Evolutionary conservation across 1,284 basidiomycete genomes (phyloP).

Genomic region (Mycocalia duriaeana): DNA sequence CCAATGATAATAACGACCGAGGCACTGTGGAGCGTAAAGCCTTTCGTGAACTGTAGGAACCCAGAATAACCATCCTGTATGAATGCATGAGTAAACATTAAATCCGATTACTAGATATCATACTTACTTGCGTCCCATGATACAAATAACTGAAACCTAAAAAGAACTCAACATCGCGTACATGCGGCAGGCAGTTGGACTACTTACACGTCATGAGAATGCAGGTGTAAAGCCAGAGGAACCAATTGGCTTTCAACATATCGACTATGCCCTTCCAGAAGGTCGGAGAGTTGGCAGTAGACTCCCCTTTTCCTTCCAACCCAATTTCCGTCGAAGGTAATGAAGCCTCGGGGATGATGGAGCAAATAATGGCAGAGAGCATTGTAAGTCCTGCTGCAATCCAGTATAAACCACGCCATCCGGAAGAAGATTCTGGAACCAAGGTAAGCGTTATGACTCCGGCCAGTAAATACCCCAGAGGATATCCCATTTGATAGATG

Average conservation of each 20-base stretch:
- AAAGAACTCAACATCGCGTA: no score
- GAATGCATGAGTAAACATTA: not conserved
- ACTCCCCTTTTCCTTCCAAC: no score
- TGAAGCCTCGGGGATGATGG: slow-evolving; percentile 75
- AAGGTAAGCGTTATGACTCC: slow-evolving; percentile 77
- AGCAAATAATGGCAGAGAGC: slow-evolving; percentile 70
- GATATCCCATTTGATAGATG: slow-evolving; percentile 81
- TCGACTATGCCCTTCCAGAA: slow-evolving; percentile 69
- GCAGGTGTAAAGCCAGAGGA: slow-evolving; percentile 80
- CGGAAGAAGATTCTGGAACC: slow-evolving; percentile 45
- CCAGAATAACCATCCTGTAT: slow-evolving; percentile 72
- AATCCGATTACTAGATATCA: not conserved
- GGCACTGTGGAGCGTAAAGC: slow-evolving; percentile 53
- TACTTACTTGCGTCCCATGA: slow-evolving; percentile 69
- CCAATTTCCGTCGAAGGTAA: no score
- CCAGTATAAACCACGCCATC: slow-evolving; percentile 70
- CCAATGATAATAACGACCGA: slow-evolving; percentile 90
- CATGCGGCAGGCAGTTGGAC: no score
- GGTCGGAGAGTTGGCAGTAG: no score
- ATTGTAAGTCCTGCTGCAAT: slow-evolving; percentile 67
- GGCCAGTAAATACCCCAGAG: slow-evolving; percentile 56
- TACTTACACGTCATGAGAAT: slow-evolving; percentile 67
- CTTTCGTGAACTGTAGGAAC: slow-evolving; percentile 64
- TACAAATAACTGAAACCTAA: slow-evolving; percentile 89
- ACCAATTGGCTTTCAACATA: slow-evolving; percentile 86